Conservation (phyloP, 768 basidiomycete genomes). For the Tulasnella sp. region DNA sequence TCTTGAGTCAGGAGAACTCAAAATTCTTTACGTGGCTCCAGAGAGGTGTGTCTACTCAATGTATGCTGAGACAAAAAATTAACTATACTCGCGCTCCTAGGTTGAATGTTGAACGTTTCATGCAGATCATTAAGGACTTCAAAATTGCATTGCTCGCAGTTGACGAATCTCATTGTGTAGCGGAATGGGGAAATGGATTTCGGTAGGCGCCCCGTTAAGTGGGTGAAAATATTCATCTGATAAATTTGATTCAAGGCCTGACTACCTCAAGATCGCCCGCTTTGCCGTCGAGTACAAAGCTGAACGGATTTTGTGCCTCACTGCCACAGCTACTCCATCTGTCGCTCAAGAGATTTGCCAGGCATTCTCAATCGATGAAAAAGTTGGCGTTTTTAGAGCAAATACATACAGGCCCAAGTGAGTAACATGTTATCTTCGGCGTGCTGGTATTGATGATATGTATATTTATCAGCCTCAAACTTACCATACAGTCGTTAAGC, state of each 20-base stretch:
- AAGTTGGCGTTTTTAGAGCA: slow-evolving; percentile 32
- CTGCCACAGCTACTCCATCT: slow-evolving; percentile 34
- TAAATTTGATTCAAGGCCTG: slow-evolving; percentile 8
- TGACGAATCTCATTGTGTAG: slow-evolving; percentile 39
- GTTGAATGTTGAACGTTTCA: slow-evolving; percentile 35
- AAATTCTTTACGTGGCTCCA: slow-evolving; percentile 38
- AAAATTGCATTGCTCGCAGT: slow-evolving; percentile 37
- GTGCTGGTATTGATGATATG: too few relatives aligned
- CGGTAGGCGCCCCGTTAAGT: slow-evolving; percentile 19
- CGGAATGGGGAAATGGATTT: slow-evolving; percentile 35
- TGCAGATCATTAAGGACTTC: slow-evolving; percentile 33
- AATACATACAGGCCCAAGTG: slow-evolving; percentile 36
- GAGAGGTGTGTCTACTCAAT: slow-evolving; percentile 25
- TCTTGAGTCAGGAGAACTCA: slow-evolving; percentile 29
- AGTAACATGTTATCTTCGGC: slow-evolving; percentile 11
- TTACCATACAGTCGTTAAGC: slow-evolving; percentile 24
- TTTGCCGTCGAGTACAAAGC: slow-evolving; percentile 36
- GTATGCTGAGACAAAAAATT: too few relatives aligned
- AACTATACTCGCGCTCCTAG: slow-evolving; percentile 22
- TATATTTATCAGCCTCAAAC: slow-evolving; percentile 25
- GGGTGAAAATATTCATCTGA: not conserved
- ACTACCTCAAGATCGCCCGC: slow-evolving; percentile 31
- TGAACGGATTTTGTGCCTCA: slow-evolving; percentile 34
- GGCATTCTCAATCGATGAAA: slow-evolving; percentile 31
- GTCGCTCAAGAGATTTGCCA: slow-evolving; percentile 36